Conservation (phyloP, 2,329 filamentous ascomycete genomes). For the Dactylellina drechsleri region DNA sequence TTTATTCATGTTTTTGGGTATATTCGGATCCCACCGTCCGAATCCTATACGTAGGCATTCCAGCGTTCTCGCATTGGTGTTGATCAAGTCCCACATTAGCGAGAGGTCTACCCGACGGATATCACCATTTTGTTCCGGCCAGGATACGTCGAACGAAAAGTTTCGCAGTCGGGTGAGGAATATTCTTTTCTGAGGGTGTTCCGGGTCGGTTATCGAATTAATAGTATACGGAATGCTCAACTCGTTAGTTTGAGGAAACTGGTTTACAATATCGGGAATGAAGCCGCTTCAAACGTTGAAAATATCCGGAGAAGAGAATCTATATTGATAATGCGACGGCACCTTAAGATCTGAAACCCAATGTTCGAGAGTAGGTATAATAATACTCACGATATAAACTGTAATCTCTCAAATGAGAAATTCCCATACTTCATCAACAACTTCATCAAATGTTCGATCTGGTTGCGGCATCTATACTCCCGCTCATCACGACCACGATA, state of each 20-base stretch:
- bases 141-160: not conserved
- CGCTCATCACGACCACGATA: not conserved
- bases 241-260: not conserved
- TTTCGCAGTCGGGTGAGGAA: not conserved
- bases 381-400: not conserved
- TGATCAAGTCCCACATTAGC: constrained; percentile 2
- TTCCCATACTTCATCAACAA: not conserved
- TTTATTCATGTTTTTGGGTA: not conserved
- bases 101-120: not conserved
- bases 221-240: no score
- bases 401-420: not conserved
- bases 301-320: not conserved
- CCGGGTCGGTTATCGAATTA: no score
- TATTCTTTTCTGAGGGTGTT: not conserved
- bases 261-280: not conserved
- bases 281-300: not conserved
- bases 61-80: not conserved
- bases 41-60: constrained; percentile 1
- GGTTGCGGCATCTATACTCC: no score
- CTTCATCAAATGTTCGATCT: constrained; percentile 1
- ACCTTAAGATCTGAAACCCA: no score
- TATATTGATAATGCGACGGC: no score
- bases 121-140: not conserved
- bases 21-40: not conserved
- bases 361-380: no score